Conservation (phyloP, 345 rosid genomes). For the Cardamine chenopodiifolia region DNA sequence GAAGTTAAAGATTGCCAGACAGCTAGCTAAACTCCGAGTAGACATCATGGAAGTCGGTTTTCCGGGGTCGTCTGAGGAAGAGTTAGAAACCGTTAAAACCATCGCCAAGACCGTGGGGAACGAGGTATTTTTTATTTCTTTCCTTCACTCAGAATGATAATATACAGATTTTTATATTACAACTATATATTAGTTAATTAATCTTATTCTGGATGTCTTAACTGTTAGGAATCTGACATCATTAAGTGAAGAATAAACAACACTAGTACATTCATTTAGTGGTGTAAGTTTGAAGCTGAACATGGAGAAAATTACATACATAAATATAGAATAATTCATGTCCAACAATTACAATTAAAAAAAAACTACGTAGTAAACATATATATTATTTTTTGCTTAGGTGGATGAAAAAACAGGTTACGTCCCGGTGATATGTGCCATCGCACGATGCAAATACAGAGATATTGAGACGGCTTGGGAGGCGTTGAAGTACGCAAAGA, state of each 20-base stretch:
- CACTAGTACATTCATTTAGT: too few relatives aligned
- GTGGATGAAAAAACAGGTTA: conserved; percentile 60
- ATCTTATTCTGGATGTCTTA: not conserved
- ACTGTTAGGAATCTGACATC: not conserved
- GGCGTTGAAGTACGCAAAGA: conserved; percentile 75
- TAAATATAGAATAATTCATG: too few relatives aligned
- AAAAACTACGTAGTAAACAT: not conserved
- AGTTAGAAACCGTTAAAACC: conserved; percentile 68
- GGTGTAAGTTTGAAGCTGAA: too few relatives aligned
- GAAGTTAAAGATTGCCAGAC: conserved; percentile 79
- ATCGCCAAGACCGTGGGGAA: conserved; percentile 84
- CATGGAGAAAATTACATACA: not conserved
- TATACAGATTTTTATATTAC: not conserved
- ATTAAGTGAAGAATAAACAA: not conserved
- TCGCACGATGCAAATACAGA: conserved; percentile 68
- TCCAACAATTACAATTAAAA: too few relatives aligned
- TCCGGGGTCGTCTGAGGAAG: conserved; percentile 79
- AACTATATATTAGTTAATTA: not conserved
- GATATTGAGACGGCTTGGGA: conserved; percentile 84
- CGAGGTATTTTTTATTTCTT: conserved; percentile 38
- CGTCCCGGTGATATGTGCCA: conserved; percentile 81
- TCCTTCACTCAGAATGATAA: not conserved
- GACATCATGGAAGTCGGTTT: conserved; percentile 94
- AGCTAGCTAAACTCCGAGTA: conserved; percentile 79
- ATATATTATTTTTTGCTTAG: not conserved